These are phyloP conservation scores for Phellopilus nigrolimitatus DNA, from an alignment of 1,284 basidiomycete species.

Conservation along the genomic window DNA sequence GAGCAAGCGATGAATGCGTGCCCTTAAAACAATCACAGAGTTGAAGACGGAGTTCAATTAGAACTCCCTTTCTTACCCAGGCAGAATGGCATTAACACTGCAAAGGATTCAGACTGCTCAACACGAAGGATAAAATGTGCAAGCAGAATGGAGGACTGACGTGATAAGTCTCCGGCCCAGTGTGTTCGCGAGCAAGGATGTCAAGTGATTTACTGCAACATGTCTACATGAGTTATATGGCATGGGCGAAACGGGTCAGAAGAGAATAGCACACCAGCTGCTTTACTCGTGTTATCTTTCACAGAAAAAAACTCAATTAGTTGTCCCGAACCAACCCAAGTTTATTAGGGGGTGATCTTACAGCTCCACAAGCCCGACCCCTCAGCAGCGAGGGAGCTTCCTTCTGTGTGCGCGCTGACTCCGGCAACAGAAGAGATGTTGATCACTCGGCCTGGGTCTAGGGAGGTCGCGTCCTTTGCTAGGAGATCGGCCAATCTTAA, in stretches of 20 bases:
- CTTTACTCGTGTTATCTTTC: slow-evolving; percentile 80
- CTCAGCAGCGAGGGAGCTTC: slow-evolving; percentile 44
- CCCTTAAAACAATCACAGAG: slow-evolving; percentile 1
- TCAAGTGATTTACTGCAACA: slow-evolving; percentile 70
- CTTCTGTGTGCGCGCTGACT: slow-evolving; percentile 47
- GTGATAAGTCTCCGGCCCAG: slow-evolving; percentile 60
- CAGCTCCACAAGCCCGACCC: slow-evolving; percentile 80
- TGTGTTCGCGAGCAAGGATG: slow-evolving; percentile 67
- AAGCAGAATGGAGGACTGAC: slow-evolving; percentile 36
- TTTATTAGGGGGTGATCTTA: slow-evolving; percentile 36
- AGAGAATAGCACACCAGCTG: slow-evolving; percentile 42
- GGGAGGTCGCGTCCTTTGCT: slow-evolving; percentile 58
- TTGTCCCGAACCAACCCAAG: not conserved
- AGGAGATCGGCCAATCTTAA: slow-evolving; percentile 58
- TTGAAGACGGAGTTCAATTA: too few species aligned
- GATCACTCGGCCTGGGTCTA: slow-evolving; percentile 71
- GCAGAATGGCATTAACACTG: slow-evolving; percentile 84
- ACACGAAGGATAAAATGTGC: not conserved
- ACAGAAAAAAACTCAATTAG: slow-evolving; percentile 9
- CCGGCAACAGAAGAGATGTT: slow-evolving; percentile 79
- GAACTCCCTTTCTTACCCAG: slow-evolving; percentile 44
- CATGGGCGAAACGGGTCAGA: not conserved
- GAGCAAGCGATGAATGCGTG: not conserved
- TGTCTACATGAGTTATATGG: not conserved
- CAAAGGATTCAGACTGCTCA: slow-evolving; percentile 10